Evolutionary conservation across 306 rosid genomes (phyloP), one percentile per base, ranked within the genome.

Genomic region (Quercus robur): DNA sequence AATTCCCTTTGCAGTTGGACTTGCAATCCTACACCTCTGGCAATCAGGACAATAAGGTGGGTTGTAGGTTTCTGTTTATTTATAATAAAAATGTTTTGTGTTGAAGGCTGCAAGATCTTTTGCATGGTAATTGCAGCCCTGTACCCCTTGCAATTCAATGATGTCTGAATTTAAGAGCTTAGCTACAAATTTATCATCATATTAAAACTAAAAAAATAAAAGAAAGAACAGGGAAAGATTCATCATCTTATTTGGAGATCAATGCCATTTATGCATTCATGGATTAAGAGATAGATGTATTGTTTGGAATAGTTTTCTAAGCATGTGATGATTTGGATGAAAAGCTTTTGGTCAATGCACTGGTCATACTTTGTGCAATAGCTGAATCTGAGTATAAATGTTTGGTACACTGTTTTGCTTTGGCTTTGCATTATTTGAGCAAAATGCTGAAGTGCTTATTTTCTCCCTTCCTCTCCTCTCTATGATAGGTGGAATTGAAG

Each of bases 1-100:
- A 88, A 8, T 93, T 93, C 59, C 94, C 98, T 0, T 55, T 91
- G 87, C 97, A 91, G 88, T 80, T 95, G 87, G 94, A 95, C 83
- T 74, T 95, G 88, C 75, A 79, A 77, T 90, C 96, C n/a, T 95
- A 85, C 86, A 86, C 89, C 28, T 52, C 61, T 31, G 56, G 78
- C 46, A 73, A 77, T 66, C 71, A 73, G 57, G 77, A 78, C 76
- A 67, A 55, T 67, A 62, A 85, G 70, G 97, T 94, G 84, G 83
- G 97, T 86, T 84, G 57, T 69, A 57, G 19, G 61, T 70, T 46
- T 69, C n/a, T 21, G 31, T 44, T 71, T 7, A 68, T 68, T 18
- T 35, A 13, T 10, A 25, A 21, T 7, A 68, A 68, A 35, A 33
- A 30, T 17, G 72, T 9, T 67, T 4, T 64, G 31, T 61, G 54